Evolutionary conservation across 805 yeast genomes (phyloP).

Genomic region (Wickerhamiella azyma): DNA sequence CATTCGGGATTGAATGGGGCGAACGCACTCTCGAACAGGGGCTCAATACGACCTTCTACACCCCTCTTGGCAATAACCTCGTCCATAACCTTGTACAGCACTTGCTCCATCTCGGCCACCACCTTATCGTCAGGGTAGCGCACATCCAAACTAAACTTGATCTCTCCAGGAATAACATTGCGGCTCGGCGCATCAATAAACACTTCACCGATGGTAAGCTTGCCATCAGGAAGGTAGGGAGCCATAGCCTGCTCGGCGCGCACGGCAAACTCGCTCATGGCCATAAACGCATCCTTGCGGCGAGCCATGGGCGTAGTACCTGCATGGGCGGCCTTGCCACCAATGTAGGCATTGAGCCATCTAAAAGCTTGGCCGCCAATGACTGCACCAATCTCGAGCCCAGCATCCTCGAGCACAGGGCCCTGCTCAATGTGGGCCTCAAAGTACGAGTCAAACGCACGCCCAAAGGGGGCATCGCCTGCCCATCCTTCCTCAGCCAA

Average conservation of each 20-base stretch:
- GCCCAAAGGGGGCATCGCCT: slow-evolving; percentile 38
- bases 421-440: slow-evolving; percentile 72
- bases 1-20: slow-evolving; percentile 42
- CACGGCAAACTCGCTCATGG: slow-evolving; percentile 44
- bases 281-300: slow-evolving; percentile 48
- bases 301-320: slow-evolving; percentile 57
- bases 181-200: slow-evolving; percentile 45
- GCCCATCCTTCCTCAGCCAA: slow-evolving; percentile 48
- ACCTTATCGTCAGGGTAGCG: slow-evolving; percentile 30
- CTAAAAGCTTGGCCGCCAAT: slow-evolving; percentile 51
- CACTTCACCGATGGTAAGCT: slow-evolving; percentile 47
- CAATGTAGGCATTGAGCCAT: slow-evolving; percentile 46
- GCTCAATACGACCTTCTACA: slow-evolving; percentile 23
- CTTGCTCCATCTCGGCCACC: background rate
- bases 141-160: slow-evolving; percentile 45
- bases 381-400: slow-evolving; percentile 50
- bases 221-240: slow-evolving; percentile 31
- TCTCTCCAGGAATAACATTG: slow-evolving; percentile 54
- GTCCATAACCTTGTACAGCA: slow-evolving; percentile 24
- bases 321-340: slow-evolving; percentile 56
- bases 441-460: slow-evolving; percentile 48
- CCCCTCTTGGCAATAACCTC: slow-evolving; percentile 20
- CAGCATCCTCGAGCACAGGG: slow-evolving; percentile 46
- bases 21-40: slow-evolving; percentile 38
- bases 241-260: slow-evolving; percentile 43